Percentiles rank a stretch among this genome's conserved stretches.
These are phyloP conservation scores for Leptographium galeiforme DNA, from an alignment of 2,329 filamentous ascomycete species.

Conservation along the genomic window DNA sequence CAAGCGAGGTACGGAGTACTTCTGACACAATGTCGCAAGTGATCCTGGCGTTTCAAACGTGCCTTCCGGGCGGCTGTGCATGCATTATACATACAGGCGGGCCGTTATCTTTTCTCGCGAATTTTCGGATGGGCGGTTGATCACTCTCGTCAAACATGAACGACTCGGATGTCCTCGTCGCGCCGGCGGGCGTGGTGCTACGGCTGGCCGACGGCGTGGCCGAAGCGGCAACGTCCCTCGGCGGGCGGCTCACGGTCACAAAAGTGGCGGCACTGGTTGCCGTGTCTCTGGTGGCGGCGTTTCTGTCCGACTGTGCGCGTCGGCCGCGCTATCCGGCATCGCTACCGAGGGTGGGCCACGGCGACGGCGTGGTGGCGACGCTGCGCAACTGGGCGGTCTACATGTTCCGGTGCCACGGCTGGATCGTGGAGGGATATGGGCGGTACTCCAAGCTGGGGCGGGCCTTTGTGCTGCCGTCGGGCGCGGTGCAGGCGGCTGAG, in stretches of 20 bases:
- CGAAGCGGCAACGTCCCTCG: too few species aligned
- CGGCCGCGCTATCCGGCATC: slow-evolving; percentile 25
- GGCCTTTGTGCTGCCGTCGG: slow-evolving; percentile 28
- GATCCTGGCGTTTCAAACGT: too few species aligned
- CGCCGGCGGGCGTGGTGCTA: not conserved
- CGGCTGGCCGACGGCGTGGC: not conserved
- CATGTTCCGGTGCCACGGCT: slow-evolving; percentile 22
- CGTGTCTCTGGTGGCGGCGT: slow-evolving; percentile 21
- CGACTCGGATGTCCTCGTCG: not conserved
- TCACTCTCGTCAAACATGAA: not conserved
- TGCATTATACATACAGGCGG: too few species aligned
- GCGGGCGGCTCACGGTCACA: not conserved
- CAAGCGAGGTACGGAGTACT: too few species aligned
- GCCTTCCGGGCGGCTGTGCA: too few species aligned
- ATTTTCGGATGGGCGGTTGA: too few species aligned
- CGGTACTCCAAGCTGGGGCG: slow-evolving; percentile 27
- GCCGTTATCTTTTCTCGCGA: too few species aligned
- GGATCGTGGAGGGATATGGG: slow-evolving; percentile 29
- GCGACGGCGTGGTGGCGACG: slow-evolving; percentile 21
- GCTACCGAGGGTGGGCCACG: slow-evolving; percentile 27
- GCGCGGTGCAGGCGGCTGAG: slow-evolving; percentile 26
- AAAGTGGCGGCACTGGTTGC: not conserved
- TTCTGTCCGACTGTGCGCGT: slow-evolving; percentile 24
- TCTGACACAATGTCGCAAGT: too few species aligned
- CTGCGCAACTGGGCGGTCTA: slow-evolving; percentile 27